Evolutionary conservation across 169 alveolate genomes (phyloP).

Genomic region (Besnoitia besnoiti): DNA sequence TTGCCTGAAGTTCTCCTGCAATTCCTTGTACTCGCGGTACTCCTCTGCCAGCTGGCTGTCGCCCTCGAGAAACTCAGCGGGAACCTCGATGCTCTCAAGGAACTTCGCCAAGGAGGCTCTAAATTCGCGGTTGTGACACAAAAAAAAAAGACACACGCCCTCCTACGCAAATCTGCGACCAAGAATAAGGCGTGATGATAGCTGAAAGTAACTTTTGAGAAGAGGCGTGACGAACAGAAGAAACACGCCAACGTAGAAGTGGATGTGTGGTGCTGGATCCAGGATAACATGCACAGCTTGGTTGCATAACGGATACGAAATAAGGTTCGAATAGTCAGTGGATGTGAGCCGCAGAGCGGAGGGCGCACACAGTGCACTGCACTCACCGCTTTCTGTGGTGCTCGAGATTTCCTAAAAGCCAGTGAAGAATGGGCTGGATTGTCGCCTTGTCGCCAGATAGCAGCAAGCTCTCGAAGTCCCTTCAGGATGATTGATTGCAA

Average conservation of each 20-base stretch:
- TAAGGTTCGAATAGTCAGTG: no score
- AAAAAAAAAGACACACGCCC: no score
- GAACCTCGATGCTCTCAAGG: slow-evolving; percentile 13
- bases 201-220: no score
- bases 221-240: no score
- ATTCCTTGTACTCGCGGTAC: slow-evolving; percentile 11
- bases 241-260: no score
- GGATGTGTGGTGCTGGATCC: no score
- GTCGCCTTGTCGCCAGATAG: slow-evolving; percentile 19
- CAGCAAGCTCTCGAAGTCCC: not conserved
- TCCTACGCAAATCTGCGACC: no score
- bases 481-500: not conserved
- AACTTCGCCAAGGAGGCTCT: slow-evolving; percentile 41
- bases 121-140: no score
- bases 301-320: no score
- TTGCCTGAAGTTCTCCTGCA: slow-evolving; percentile 30
- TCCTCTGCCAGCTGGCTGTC: not conserved
- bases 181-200: no score
- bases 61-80: not conserved
- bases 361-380: not conserved
- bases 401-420: slow-evolving; percentile 34
- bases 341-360: no score
- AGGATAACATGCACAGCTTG: no score
- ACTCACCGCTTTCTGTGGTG: slow-evolving; percentile 6
- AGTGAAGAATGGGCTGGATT: slow-evolving; percentile 32